phyloP scores from a whole-genome alignment of 257 asterid species.

The Parsonsia alboflavescens region DNA sequence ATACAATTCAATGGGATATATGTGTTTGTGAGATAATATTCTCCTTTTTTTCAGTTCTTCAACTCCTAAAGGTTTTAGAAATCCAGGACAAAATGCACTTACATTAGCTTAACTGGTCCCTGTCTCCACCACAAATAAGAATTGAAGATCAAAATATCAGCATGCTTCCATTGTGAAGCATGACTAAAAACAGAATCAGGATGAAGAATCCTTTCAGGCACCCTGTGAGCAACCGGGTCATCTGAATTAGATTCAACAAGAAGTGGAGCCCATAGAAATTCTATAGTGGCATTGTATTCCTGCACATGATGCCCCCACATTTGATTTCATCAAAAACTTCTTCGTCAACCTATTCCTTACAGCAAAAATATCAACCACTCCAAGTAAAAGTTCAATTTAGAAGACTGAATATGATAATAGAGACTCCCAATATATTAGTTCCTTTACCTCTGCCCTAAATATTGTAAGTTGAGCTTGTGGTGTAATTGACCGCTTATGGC shows the following conservation, averaged over 20 bases:
- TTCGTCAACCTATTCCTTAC: neutral
- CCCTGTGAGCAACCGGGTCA: constrained; percentile 76
- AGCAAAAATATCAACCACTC: neutral
- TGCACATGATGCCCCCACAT: constrained; percentile 20
- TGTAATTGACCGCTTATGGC: constrained; percentile 60
- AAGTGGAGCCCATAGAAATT: constrained; percentile 96
- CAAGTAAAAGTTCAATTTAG: neutral
- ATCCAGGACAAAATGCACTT: constrained; percentile 24
- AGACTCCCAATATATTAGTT: neutral
- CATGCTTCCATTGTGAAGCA: constrained; percentile 76
- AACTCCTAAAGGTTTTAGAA: neutral
- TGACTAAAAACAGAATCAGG: constrained; percentile 76
- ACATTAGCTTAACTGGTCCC: constrained; percentile 75
- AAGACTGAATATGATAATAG: neutral
- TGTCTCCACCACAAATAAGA: constrained; percentile 97
- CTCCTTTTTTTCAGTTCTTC: neutral
- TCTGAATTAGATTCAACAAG: constrained; percentile 92
- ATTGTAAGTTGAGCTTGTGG: constrained; percentile 83
- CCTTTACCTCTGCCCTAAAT: constrained; percentile 75
- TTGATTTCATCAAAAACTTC: constrained; percentile 6
- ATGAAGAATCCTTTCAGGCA: constrained; percentile 67
- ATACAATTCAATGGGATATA: neutral
- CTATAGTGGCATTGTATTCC: constrained; percentile 83
- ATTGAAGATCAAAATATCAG: constrained; percentile 84
- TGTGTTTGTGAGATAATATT: neutral